phyloP scores from a whole-genome alignment of 805 yeast species.

The Cyberlindnera maclurae region DNA sequence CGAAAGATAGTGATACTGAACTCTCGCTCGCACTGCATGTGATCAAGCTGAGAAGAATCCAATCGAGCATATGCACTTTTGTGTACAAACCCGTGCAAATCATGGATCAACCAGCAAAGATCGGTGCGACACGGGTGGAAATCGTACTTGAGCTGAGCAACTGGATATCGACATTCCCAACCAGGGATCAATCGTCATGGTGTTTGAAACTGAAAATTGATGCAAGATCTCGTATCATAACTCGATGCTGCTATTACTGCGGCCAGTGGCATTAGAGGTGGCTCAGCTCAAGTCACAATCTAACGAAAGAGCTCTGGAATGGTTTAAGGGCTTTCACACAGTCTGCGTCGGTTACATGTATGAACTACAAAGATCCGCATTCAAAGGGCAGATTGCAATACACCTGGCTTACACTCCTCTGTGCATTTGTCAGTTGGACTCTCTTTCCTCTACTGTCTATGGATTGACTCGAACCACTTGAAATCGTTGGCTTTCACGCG shows the following conservation, averaged over 20 bases:
- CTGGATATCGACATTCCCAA: conserved; percentile 28
- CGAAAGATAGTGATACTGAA: conserved; percentile 3
- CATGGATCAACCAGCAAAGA: conserved; percentile 13
- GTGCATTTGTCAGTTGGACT: conserved; percentile 26
- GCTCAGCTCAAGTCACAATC: conserved; percentile 6
- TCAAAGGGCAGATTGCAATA: conserved; percentile 21
- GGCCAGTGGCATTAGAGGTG: conserved; percentile 26
- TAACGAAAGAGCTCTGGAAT: conserved; percentile 21
- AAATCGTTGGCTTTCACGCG: conserved; percentile 23
- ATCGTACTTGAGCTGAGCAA: conserved; percentile 27
- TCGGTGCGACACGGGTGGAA: conserved; percentile 24
- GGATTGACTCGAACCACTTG: conserved; percentile 21
- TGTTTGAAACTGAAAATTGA: conserved; percentile 29
- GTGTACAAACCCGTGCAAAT: conserved; percentile 25
- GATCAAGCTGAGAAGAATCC: conserved; percentile 27
- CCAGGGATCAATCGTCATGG: conserved; percentile 21
- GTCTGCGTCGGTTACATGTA: conserved; percentile 25
- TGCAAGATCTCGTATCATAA: conserved; percentile 29
- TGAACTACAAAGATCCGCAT: conserved; percentile 24
- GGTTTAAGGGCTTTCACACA: conserved; percentile 29
- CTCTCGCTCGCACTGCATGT: conserved; percentile 25
- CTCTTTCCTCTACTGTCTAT: conserved; percentile 27
- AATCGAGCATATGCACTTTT: conserved; percentile 28
- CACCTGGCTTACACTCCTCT: conserved; percentile 28
- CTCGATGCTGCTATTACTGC: conserved; percentile 24